Base-by-base conservation (phyloP, 306 rosid genomes). In the Corylus heterophylla region DNA sequence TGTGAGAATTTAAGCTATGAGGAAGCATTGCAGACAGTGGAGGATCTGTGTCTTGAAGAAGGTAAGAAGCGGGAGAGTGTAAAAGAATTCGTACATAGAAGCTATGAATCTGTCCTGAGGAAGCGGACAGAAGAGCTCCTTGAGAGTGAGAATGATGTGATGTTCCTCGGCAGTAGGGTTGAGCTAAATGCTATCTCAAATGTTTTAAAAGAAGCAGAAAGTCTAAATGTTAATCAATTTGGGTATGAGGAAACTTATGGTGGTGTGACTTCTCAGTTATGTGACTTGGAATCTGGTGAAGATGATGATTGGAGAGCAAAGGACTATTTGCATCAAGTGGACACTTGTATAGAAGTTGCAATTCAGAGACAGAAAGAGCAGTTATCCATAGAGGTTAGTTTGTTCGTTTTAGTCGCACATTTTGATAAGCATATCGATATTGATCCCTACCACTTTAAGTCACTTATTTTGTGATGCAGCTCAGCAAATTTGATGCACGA, bases 211-310 rank as follows among this genome's bases (percentile, higher is more conserved):
- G 98, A 96, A 84, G 95, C 91, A 52, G 94, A 91, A 84, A 81
- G 89, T 14, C 84, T 88, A 81, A 91, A 85, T 81, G 76, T 70
- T 64, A 96, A 89, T 83, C 96, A 90, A 76, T 90, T 81, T 54
- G 88, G 97, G 47, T 86, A 85, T 55, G 96, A 85, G 80, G 99
- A 91, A 75, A 87, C 85, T 54, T 90, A 88, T 89, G 79, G 81
- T 69, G 84, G 93, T 54, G 84, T 62, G 81, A 88, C 86, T 84
- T 86, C 97, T 81, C 97, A 88, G 80, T 87, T 90, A 76, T 85
- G 88, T 88, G 98, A 93, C 82, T 71, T 95, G 88, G 97, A 95
- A 84, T 87, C 94, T 12, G 92, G 99, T 85, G 94, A 90, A 86
- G 92, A 89, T 78, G 98, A 87, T 74, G 91, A 85, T 70, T 89